phyloP scores from a whole-genome alignment of 2,329 filamentous ascomycete genomes.

The Alternaria ventricosa region DNA sequence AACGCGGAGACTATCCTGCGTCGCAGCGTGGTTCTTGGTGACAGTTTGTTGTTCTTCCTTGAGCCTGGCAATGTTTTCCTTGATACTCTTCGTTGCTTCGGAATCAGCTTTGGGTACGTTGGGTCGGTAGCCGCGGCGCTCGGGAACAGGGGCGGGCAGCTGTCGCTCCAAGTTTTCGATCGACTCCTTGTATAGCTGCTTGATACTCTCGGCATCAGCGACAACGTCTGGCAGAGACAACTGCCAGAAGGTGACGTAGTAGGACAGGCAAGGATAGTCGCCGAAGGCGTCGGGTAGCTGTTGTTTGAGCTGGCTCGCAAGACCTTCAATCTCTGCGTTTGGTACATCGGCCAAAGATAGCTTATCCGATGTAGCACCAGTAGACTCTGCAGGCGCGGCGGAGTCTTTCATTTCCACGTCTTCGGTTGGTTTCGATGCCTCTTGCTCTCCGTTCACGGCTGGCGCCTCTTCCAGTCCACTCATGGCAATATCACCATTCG shows the following conservation, averaged over 20 bases:
- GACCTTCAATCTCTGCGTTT: constrained; percentile 73
- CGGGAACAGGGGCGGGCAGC: constrained; percentile 59
- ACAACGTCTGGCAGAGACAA: constrained; percentile 77
- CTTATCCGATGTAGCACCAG: background rate
- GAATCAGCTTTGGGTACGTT: constrained; percentile 57
- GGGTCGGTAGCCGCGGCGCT: constrained; percentile 66
- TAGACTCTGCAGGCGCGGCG: constrained; percentile 2
- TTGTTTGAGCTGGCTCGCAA: constrained; percentile 72
- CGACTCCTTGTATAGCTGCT: constrained; percentile 79
- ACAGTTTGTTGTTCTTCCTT: constrained; percentile 60
- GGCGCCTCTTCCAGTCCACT: constrained; percentile 26
- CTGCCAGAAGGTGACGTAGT: constrained; percentile 93
- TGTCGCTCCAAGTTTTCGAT: constrained; percentile 55
- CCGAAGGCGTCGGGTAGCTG: constrained; percentile 69
- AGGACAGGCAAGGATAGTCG: constrained; percentile 75
- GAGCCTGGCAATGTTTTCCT: constrained; percentile 71
- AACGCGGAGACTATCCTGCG: constrained; percentile 67
- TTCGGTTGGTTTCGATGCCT: constrained; percentile 12
- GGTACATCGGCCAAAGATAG: constrained; percentile 44
- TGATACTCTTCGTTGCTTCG: constrained; percentile 70
- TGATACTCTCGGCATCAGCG: constrained; percentile 66
- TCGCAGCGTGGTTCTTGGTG: constrained; percentile 58
- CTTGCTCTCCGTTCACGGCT: constrained; percentile 8
- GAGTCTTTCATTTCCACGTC: constrained; percentile 53
- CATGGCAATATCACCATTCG: constrained; percentile 61